A percentile compares a stretch with the other conserved stretches of the same genome.
phyloP scores from a whole-genome alignment of 805 yeast genomes.

The Saccharomycopsis babjevae region DNA sequence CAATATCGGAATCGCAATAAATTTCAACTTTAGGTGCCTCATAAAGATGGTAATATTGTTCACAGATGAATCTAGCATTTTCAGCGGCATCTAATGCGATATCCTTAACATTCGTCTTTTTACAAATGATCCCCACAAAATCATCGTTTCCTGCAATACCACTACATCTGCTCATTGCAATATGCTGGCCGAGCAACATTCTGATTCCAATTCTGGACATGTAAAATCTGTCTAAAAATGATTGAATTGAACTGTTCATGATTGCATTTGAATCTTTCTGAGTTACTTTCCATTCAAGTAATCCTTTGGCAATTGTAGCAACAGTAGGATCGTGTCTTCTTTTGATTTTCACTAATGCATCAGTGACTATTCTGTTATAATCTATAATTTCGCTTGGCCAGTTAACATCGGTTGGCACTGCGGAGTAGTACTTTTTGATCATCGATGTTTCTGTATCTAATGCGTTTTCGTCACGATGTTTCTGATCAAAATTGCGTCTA shows the following conservation, averaged over 20 bases:
- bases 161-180: slow-evolving; percentile 52
- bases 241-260: slow-evolving; percentile 66
- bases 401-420: slow-evolving; percentile 42
- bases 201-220: slow-evolving; percentile 88
- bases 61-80: slow-evolving; percentile 83
- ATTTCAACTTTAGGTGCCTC: slow-evolving; percentile 80
- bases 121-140: slow-evolving; percentile 83
- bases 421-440: slow-evolving; percentile 36
- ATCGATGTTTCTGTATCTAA: neutral
- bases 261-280: slow-evolving; percentile 27
- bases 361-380: slow-evolving; percentile 59
- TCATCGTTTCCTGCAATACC: slow-evolving; percentile 47
- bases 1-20: slow-evolving; percentile 64
- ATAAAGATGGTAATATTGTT: slow-evolving; percentile 77
- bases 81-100: slow-evolving; percentile 83
- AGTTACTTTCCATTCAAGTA: slow-evolving; percentile 70
- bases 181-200: slow-evolving; percentile 91
- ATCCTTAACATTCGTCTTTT: slow-evolving; percentile 73
- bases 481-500: slow-evolving; percentile 16
- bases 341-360: slow-evolving; percentile 60
- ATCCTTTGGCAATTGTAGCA: slow-evolving; percentile 86
- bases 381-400: slow-evolving; percentile 70
- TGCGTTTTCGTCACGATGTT: slow-evolving; percentile 6
- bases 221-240: slow-evolving; percentile 76
- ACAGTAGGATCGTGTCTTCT: slow-evolving; percentile 88